A percentile compares a stretch with the other conserved stretches of the same genome.
Evolutionary conservation across 2,329 filamentous ascomycete genomes (phyloP).

Genomic region (Colletotrichum euphorbiae): DNA sequence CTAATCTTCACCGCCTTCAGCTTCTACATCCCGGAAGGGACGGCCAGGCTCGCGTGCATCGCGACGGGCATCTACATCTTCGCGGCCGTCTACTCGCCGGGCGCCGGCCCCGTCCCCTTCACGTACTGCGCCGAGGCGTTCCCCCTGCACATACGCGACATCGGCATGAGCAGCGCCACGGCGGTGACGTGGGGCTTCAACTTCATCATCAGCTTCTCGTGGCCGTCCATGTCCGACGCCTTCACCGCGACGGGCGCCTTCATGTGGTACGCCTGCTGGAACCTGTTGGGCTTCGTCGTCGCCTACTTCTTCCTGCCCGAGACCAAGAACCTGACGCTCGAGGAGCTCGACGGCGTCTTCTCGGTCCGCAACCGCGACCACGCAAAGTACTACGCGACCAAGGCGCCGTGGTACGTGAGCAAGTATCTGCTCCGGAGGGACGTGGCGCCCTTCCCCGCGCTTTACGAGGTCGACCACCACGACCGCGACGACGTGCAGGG

Average conservation of each 20-base stretch:
- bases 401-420: conserved; percentile 49
- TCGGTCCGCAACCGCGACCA: conserved; percentile 48
- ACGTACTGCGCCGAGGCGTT: conserved; percentile 71
- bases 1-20: conserved; percentile 65
- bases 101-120: conserved; percentile 69
- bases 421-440: conserved; percentile 47
- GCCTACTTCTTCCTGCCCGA: conserved; percentile 51
- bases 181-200: conserved; percentile 56
- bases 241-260: conserved; percentile 52
- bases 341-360: conserved; percentile 51
- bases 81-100: conserved; percentile 58
- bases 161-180: conserved; percentile 62
- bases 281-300: conserved; percentile 49
- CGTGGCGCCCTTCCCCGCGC: conserved; percentile 46
- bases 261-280: conserved; percentile 54
- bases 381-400: conserved; percentile 46
- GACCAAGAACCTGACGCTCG: conserved; percentile 50
- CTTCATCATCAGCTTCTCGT: conserved; percentile 52
- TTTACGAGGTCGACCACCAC: conserved; percentile 46
- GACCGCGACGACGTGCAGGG: background rate
- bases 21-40: conserved; percentile 54
- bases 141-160: conserved; percentile 65
- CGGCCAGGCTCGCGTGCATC: conserved; percentile 48
- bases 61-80: conserved; percentile 55
- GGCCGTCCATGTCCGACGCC: conserved; percentile 43